Base-by-base conservation (phyloP, 805 yeast species). In the Pichia scutulata region DNA sequence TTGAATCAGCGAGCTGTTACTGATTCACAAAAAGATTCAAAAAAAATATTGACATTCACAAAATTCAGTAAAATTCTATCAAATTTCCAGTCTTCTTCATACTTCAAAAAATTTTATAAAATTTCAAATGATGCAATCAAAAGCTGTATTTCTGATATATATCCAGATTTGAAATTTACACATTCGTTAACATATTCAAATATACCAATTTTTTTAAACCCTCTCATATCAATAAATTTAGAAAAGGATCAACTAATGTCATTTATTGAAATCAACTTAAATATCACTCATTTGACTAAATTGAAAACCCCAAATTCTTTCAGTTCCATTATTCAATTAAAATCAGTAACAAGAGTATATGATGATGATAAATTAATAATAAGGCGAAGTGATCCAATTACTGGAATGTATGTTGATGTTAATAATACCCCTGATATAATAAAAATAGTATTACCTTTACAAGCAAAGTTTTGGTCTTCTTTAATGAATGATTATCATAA, bases 391-490 rank as follows among this genome's bases (percentile, higher is more conserved):
- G 70, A 67, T 48, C 68, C 69, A 7, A 52, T 64, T 6, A 60
- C 66, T 2, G 70, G 66, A 0, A 56, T 57, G 26, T 48, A 63
- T 30, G 48, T 59, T 4, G 52, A 60, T 26, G 49, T 57, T 3
- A 52, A 60, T 1, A 60, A 58, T 22, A 48, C 55, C 21, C 22
- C 55, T 4, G 53, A 52, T 23, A 23, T 37, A 16, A 53, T 62
- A 18, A 60, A 59, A 33, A 49, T 66, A 18, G 62, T 59, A 45
- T 52, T 67, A 21, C 69, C 70, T 1, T 51, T 67, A 33, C 62
- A 61, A 49, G 58, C 69, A 2, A 62, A 62, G 40, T 56, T 63
- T 36, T 67, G 70, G 70, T 57, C 68, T 2, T 55, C 63, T 7
- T 48, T 64, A 24, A 53, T 65, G 12, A 65, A 62, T 47, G 67